Base-by-base conservation (phyloP, 2,329 filamentous ascomycete species). In the Ophiostoma pallidulum region DNA sequence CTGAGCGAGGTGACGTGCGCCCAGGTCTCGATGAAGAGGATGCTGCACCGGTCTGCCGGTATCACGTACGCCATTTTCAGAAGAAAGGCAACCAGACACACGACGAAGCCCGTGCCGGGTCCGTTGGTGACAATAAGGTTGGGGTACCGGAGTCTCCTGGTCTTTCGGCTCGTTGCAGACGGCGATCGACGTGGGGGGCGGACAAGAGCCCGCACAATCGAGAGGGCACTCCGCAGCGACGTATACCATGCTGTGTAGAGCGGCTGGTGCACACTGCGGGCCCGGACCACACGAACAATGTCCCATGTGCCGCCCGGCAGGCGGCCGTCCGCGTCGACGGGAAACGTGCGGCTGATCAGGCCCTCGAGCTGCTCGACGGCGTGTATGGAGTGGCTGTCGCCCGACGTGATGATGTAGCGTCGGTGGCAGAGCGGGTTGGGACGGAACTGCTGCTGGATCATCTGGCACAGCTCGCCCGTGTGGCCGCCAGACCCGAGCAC, bases 401-500 rank as follows among this genome's bases (percentile, higher is more conserved):
- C 89, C 1, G 77, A 80, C 53, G 83, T 85, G 47, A 94, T 73
- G 19, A 94, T 68, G 63, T 94, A 98, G 24, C 87, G 91, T 22
- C 92, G 78, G 57, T 86, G 82, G 66, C 82, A 66, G 59, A 64
- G 61, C 46, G 62, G 38, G 54, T 70, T 72, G 33, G 66, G 65
- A 49, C 69, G 71, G 59, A 75, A 77, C 55, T 74, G 76, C 56
- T 72, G 69, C 48, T 72, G 70, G 57, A 98, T 78, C 70, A 96
- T 85, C 59, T 84, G 80, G 53, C 95, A 73, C 85, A 98, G 94
- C 66, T 98, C 92, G 41, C 88, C 82, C 0, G 92, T 96, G 66
- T 98, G 92, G 1, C 92, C 92, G 28, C 92, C 92, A 3, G 86
- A 94, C 45, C 92, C 92, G 20, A 97, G 82, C 22, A 97, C 82